Evolutionary conservation across 1,284 basidiomycete species (phyloP).

Genomic region (Leccinum variabile): DNA sequence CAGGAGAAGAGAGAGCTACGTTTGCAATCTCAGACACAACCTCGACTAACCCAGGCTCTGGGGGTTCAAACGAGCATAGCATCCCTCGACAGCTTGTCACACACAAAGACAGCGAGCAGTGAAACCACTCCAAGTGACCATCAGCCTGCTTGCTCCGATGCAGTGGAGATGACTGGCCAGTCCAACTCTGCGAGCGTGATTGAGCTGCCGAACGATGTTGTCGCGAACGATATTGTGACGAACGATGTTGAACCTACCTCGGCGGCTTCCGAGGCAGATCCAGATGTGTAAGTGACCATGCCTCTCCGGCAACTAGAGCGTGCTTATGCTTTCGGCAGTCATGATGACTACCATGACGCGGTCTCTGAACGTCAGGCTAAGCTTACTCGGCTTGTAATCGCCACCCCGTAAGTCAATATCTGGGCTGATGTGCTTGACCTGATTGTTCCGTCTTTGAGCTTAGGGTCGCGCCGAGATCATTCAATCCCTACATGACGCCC

Average conservation of each 20-base stretch:
- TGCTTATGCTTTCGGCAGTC: slow-evolving; percentile 7
- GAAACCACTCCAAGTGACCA: background rate
- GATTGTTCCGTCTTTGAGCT: background rate
- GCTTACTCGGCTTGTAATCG: background rate
- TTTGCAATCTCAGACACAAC: slow-evolving; percentile 4
- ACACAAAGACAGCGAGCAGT: background rate
- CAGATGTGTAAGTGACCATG: slow-evolving; percentile 13
- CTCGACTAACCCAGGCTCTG: slow-evolving; percentile 18
- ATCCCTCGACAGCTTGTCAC: background rate
- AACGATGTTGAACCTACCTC: background rate
- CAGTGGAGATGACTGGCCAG: slow-evolving; percentile 1
- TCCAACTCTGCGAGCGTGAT: background rate
- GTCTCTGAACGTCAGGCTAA: background rate
- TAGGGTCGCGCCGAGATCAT: slow-evolving; percentile 18
- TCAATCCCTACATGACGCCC: slow-evolving; percentile 31
- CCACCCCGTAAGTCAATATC: slow-evolving; percentile 22
- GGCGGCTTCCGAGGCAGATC: slow-evolving; percentile 1
- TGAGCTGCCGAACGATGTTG: background rate
- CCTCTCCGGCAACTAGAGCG: background rate
- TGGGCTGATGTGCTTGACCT: background rate
- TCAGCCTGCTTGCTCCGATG: background rate
- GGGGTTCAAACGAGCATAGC: slow-evolving; percentile 26
- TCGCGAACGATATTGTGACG: background rate
- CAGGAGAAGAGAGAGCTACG: slow-evolving; percentile 24
- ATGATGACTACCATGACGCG: slow-evolving; percentile 2